Percentiles rank a stretch among this genome's conserved stretches.
Conservation (phyloP, 2,329 filamentous ascomycete species). For the Aureobasidium sp. region DNA sequence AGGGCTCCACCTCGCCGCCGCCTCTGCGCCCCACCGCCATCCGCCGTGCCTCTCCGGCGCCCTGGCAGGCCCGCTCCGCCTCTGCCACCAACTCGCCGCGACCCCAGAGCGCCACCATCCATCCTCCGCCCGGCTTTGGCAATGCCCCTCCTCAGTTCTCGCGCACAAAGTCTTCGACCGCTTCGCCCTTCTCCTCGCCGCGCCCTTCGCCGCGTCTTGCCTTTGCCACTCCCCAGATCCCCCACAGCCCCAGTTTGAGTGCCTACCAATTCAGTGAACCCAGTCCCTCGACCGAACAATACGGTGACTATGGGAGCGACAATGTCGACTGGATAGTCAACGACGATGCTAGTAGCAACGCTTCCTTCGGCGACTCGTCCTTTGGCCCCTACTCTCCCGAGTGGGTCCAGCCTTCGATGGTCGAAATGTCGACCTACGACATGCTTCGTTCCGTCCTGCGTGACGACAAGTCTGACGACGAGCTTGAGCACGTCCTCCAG, state of each 20-base stretch:
- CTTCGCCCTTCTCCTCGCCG: constrained; percentile 88
- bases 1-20: constrained; percentile 64
- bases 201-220: constrained; percentile 86
- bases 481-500: constrained; percentile 86
- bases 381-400: constrained; percentile 61
- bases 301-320: constrained; percentile 85
- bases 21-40: constrained; percentile 83
- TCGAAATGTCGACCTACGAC: constrained; percentile 96
- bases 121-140: constrained; percentile 72
- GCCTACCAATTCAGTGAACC: constrained; percentile 91
- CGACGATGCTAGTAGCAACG: constrained; percentile 72
- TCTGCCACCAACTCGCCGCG: constrained; percentile 79
- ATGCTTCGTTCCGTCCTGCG: constrained; percentile 93
- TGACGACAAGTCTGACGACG: constrained; percentile 81
- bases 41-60: constrained; percentile 82
- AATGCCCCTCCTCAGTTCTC: constrained; percentile 66
- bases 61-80: constrained; percentile 73
- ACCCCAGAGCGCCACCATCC: constrained; percentile 67
- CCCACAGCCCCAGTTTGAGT: constrained; percentile 88
- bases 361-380: constrained; percentile 66
- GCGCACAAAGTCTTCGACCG: constrained; percentile 67
- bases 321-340: constrained; percentile 94
- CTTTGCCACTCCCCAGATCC: constrained; percentile 81
- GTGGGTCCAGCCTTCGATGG: constrained; percentile 60
- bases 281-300: constrained; percentile 73